phyloP scores from a whole-genome alignment of 805 yeast species.

The Schwanniomyces vanrijiae region DNA sequence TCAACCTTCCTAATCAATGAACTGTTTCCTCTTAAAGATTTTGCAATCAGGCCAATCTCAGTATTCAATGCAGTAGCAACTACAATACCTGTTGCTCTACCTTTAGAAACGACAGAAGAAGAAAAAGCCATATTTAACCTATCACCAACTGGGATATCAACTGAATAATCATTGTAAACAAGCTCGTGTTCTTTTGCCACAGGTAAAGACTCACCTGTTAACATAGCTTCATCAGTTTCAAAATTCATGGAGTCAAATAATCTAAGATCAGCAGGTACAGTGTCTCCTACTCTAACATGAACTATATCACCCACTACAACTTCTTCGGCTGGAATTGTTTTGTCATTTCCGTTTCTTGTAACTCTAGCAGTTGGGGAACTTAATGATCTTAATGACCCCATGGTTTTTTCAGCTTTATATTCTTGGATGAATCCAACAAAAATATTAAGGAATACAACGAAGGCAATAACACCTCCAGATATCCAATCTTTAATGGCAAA shows the following conservation, averaged over 20 bases:
- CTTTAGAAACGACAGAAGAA: slow-evolving; percentile 41
- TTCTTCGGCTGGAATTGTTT: slow-evolving; percentile 39
- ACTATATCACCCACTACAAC: slow-evolving; percentile 47
- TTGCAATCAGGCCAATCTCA: slow-evolving; percentile 43
- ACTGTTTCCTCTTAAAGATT: slow-evolving; percentile 25
- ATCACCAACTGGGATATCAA: slow-evolving; percentile 37
- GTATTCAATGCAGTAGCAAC: slow-evolving; percentile 38
- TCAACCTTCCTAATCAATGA: slow-evolving; percentile 29
- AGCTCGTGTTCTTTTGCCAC: slow-evolving; percentile 30
- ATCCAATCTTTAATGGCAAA: slow-evolving; percentile 40
- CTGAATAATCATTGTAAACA: slow-evolving; percentile 37
- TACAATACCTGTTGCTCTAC: slow-evolving; percentile 42
- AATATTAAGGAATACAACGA: slow-evolving; percentile 46
- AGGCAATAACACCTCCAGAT: slow-evolving; percentile 45
- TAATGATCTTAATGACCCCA: slow-evolving; percentile 48
- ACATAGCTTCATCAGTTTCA: slow-evolving; percentile 44
- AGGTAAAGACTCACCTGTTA: slow-evolving; percentile 42
- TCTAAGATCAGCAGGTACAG: slow-evolving; percentile 45
- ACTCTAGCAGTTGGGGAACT: slow-evolving; percentile 49
- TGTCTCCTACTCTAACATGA: slow-evolving; percentile 40
- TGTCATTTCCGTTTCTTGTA: slow-evolving; percentile 39
- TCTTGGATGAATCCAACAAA: slow-evolving; percentile 52
- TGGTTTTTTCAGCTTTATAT: slow-evolving; percentile 50
- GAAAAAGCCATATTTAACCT: slow-evolving; percentile 33
- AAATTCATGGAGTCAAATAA: slow-evolving; percentile 34